Evolutionary conservation across 108 stramenopile species (phyloP), one percentile per base, ranked within the genome.

Genomic region (Hondaea fermentalgiana): DNA sequence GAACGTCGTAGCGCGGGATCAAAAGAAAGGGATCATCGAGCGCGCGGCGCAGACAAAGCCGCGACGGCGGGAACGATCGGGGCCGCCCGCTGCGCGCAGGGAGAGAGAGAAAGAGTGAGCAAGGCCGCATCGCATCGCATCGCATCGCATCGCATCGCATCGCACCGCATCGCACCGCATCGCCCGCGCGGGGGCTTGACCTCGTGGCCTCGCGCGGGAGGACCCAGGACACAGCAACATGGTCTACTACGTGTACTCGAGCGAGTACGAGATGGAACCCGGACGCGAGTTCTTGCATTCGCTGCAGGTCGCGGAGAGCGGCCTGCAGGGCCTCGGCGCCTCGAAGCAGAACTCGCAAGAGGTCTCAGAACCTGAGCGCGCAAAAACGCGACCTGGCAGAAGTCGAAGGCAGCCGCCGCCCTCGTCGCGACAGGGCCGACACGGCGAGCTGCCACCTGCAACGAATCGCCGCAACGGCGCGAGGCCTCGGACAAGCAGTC

Each of bases 201-300:
- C 35, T 35, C 35, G 35, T 35, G 2, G 2, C 35, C 35, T 35
- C 2, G 35, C 35, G 35, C 35, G 35, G 35, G 35, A 35, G 35
- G 35, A 35, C 35, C 35, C 0, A 35, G 35, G 35, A 35, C 35
- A 35, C 35, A 35, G 35, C 35, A 35, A 35, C 0, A 83, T 83
- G 76, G 76, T 83, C 43, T 83, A 83, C 76, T 83, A 45, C 28
- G 76, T 83, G 49, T 83, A 83, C 51, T 47, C 76, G n/a, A 53
- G 76, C 49, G 76, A 83, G 51, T 83, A 53, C 51, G 76, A 83
- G 4, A 47, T 83, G 49, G 76, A 83, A 28, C 45, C 76, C 76
- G 49, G 49, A 0, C 49, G 25, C 12, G 76, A 83, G 3, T 83
- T 83, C 23, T 23, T 47, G 19, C 19, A 83, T 3, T 83, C 49